Evolutionary conservation across 495 filamentous ascomycete species (phyloP).

Genomic region (Chaetomium fimeti): DNA sequence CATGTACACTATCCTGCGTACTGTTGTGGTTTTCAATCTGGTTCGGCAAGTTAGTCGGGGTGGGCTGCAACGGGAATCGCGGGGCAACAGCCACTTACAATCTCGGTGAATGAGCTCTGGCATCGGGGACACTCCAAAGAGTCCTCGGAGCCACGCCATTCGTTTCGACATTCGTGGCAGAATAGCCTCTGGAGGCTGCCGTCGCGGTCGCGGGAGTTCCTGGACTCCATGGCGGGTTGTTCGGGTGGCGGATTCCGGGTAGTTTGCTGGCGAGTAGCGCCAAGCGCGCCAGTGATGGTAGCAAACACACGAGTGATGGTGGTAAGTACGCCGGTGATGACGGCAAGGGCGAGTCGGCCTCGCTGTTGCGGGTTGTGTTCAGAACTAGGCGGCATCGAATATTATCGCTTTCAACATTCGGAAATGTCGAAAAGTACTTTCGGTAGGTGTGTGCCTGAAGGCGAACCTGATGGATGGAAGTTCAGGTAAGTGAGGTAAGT

Average conservation of each 20-base stretch:
- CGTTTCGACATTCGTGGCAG: constrained; percentile 75
- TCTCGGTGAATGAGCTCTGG: constrained; percentile 75
- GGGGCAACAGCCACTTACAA: constrained; percentile 53
- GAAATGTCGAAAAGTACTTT: neutral
- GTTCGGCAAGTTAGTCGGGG: constrained; percentile 25
- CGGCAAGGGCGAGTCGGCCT: constrained; percentile 10
- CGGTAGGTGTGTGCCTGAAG: neutral
- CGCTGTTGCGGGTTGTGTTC: neutral
- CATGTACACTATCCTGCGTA: constrained; percentile 31
- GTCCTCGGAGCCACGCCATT: constrained; percentile 73
- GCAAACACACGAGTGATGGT: no score
- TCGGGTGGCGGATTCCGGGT: constrained; percentile 23
- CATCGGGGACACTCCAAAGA: constrained; percentile 72
- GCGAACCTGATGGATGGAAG: neutral
- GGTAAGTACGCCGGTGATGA: constrained; percentile 13
- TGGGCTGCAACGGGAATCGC: neutral
- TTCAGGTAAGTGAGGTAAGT: no score
- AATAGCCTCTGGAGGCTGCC: constrained; percentile 65
- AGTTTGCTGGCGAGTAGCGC: constrained; percentile 8
- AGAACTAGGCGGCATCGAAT: neutral
- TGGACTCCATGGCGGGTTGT: constrained; percentile 42
- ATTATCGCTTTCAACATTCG: no score
- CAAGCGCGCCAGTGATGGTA: constrained; percentile 6
- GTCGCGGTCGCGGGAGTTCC: constrained; percentile 42
- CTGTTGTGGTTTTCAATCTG: constrained; percentile 46